Percentiles rank a stretch among this genome's conserved stretches.
Evolutionary conservation across 768 basidiomycete species (phyloP).

Genomic region (Russula olivacea): DNA sequence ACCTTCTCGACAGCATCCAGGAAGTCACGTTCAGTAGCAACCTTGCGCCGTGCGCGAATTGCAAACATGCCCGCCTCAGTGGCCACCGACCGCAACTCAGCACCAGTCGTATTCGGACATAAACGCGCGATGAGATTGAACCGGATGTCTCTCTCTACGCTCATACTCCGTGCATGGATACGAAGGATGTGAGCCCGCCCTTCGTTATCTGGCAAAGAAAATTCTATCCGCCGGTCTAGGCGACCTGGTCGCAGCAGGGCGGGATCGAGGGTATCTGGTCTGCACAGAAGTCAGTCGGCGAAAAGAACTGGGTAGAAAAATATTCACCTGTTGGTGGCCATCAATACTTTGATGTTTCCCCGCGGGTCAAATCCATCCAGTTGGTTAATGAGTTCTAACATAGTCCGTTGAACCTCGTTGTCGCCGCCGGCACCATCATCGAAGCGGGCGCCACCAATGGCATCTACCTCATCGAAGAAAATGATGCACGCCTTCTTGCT

Average conservation of each 20-base stretch:
- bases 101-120: slow-evolving; percentile 97
- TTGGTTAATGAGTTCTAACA: slow-evolving; percentile 99
- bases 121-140: slow-evolving; percentile 95
- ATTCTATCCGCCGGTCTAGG: slow-evolving; percentile 95
- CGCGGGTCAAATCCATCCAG: slow-evolving; percentile 96
- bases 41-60: slow-evolving; percentile 92
- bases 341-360: slow-evolving; percentile 99
- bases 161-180: slow-evolving; percentile 98
- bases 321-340: slow-evolving; percentile 92
- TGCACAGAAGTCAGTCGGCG: slow-evolving; percentile 31
- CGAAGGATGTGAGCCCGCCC: slow-evolving; percentile 94
- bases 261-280: slow-evolving; percentile 97
- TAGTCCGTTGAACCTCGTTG: slow-evolving; percentile 98
- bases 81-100: slow-evolving; percentile 94
- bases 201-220: slow-evolving; percentile 89
- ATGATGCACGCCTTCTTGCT: slow-evolving; percentile 99
- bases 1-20: slow-evolving; percentile 98
- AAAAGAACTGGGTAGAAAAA: not conserved
- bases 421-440: slow-evolving; percentile 99
- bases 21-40: slow-evolving; percentile 96
- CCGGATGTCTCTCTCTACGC: slow-evolving; percentile 92
- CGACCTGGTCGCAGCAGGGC: slow-evolving; percentile 94
- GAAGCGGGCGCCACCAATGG: slow-evolving; percentile 95
- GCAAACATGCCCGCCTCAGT: slow-evolving; percentile 99
- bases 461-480: slow-evolving; percentile 98